Evolutionary conservation across 2,329 filamentous ascomycete species (phyloP), one percentile per base, ranked within the genome.

Genomic region (Ascochyta koolunga): DNA sequence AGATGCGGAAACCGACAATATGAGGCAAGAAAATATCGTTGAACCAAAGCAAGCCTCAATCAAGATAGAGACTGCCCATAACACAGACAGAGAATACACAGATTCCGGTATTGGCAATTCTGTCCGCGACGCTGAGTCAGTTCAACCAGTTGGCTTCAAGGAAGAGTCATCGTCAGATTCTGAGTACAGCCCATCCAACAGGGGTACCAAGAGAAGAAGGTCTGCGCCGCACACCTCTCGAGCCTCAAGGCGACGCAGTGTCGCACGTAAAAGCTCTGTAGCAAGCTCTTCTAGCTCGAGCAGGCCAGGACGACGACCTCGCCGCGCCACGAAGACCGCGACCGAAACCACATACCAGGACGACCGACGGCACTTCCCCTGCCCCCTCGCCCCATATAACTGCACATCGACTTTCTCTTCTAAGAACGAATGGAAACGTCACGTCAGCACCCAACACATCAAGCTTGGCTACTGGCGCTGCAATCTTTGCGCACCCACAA

Each of bases 371-470:
- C 82, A 85, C 0, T 95, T 93, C 67, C 80, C 82, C 21, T 98
- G 93, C 73, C 86, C 91, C 51, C 92, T 97, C 71, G 79, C 84
- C 25, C 87, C 85, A 50, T 95, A 92, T 51, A 89, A 89, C 29
- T 98, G 93, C 76, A 61, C 58, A 0, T 84, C 86, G 2, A 86
- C 82, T 0, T 96, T 96, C 68, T 82, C 83, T 3, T 87, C 83
- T 62, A 96, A 96, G 77, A 96, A 96, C 70, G 93, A 97, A 73
- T 97, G 93, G 93, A 97, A 97, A 74, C 86, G 93, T 0, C 93
- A 98, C 70, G 86, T 93, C 65, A 78, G 81, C 27, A 89, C 89
- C 0, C 89, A 96, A 69, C 93, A 98, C 69, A 79, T 96, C 19
- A 84, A 87, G 48, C 79, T 90, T 3, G 78, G 83, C 38, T 89